Base-by-base conservation (phyloP, 805 yeast genomes). In the Candida sithepensis region DNA sequence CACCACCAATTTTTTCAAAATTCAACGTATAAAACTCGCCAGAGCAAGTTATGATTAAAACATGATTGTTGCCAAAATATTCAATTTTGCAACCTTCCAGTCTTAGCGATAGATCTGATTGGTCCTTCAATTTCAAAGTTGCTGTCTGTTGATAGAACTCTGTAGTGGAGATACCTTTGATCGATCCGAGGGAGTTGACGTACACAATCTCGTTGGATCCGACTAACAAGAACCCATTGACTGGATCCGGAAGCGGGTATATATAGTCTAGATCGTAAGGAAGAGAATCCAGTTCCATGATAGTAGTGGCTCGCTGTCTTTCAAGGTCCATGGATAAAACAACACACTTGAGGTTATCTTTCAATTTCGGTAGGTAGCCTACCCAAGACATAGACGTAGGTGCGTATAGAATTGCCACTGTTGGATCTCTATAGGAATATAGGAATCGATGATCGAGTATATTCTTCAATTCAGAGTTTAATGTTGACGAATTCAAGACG, bases 131-230 rank as follows among this genome's bases (percentile, higher is more conserved):
- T 45, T 65, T 59, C 65, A 74, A 61, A 43, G 67, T 63, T 0
- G 82, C 67, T 26, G 69, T 59, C 12, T 44, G 60, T 2, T 70
- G 53, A 24, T 80, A 78, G 55, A 68, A 84, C 48, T 70, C 65
- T 60, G 87, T 87, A 2, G 84, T 78, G 2, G 84, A 81, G 2
- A 83, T 69, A 23, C 88, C 84, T 49, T 79, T 75, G 2, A 74
- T 59, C 28, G 83, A 78, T 3, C 96, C 95, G 2, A 88, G 78
- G 26, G 88, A 81, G 59, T 91, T 96, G 16, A 89, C 77, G 64
- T 88, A 91, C 10, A 88, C 68, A 8, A 91, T 55, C 56, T 85
- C 87, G 61, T 91, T 90, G 32, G 85, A 75, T 1, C 97, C 97
- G 3, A 88, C 45, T 18, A 79, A 57, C 6, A 90, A 65, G 41